phyloP scores from a whole-genome alignment of 2,329 filamentous ascomycete species.

The Colletotrichum tofieldiae region DNA sequence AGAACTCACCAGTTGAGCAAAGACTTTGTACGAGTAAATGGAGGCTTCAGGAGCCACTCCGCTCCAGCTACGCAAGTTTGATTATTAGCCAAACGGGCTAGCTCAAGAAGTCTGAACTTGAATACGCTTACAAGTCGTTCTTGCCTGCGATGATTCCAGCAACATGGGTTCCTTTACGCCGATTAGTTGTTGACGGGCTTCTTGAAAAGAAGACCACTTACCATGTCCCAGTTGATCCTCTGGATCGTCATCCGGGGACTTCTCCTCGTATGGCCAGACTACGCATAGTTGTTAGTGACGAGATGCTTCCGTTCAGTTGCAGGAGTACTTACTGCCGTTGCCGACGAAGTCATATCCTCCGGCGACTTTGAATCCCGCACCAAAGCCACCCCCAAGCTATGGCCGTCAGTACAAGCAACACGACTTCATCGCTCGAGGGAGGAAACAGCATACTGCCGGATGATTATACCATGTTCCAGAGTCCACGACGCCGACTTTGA shows the following conservation, averaged over 20 bases:
- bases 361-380: conserved; percentile 60
- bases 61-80: conserved; percentile 36
- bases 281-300: background rate
- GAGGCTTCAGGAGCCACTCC: conserved; percentile 51
- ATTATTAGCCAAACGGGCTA: conserved; percentile 10
- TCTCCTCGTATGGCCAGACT: conserved; percentile 41
- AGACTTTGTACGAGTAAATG: conserved; percentile 50
- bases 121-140: conserved; percentile 40
- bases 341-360: conserved; percentile 62
- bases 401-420: conserved; percentile 45
- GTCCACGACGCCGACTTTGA: conserved; percentile 57
- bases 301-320: conserved; percentile 42
- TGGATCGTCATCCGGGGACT: conserved; percentile 47
- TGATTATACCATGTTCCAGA: conserved; percentile 59
- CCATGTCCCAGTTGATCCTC: conserved; percentile 48
- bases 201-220: conserved; percentile 40
- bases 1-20: conserved; percentile 42
- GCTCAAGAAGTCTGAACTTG: background rate
- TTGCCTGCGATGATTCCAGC: conserved; percentile 52
- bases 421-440: background rate
- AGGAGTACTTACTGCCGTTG: conserved; percentile 49
- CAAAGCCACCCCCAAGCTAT: conserved; percentile 62
- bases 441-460: conserved; percentile 49
- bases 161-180: conserved; percentile 49
- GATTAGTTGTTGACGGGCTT: fast-evolving